Evolutionary conservation across 768 basidiomycete species (phyloP).

Genomic region (Leccinum subgranulosum): DNA sequence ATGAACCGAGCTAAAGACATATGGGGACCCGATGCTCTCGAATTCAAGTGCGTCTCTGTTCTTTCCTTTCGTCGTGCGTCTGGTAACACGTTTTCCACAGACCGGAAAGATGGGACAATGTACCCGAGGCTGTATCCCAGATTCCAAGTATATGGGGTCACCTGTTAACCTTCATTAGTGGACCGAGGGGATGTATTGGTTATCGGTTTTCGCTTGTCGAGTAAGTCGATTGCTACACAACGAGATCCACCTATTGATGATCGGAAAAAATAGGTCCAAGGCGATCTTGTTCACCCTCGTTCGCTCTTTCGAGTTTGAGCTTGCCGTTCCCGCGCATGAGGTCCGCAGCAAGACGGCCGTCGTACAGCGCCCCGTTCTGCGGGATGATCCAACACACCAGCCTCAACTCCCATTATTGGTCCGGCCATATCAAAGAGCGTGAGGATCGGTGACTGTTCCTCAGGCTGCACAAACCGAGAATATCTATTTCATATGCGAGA

Average conservation of each 20-base stretch:
- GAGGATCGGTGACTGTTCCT: neutral
- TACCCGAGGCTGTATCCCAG: conserved; percentile 40
- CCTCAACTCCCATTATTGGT: conserved; percentile 43
- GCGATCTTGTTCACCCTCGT: conserved; percentile 29
- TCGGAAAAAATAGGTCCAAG: neutral
- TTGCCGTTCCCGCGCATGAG: conserved; percentile 47
- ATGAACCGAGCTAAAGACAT: conserved; percentile 51
- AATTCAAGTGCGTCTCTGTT: conserved; percentile 46
- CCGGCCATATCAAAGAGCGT: neutral
- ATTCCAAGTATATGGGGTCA: conserved; percentile 64
- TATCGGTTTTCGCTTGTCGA: conserved; percentile 62
- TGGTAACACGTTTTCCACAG: neutral
- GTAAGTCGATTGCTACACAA: conserved; percentile 31
- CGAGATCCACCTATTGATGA: neutral
- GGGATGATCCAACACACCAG: conserved; percentile 35
- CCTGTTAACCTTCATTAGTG: conserved; percentile 60
- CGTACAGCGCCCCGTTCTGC: conserved; percentile 44
- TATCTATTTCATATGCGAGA: neutral
- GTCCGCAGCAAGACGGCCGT: conserved; percentile 30
- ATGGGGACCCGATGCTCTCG: conserved; percentile 63
- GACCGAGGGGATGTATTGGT: conserved; percentile 64
- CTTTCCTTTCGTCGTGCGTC: neutral
- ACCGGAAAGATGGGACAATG: conserved; percentile 48
- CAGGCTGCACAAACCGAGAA: too few relatives aligned
- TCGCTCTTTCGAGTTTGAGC: conserved; percentile 49